Evolutionary conservation across 345 rosid species (phyloP), one percentile per base, ranked within the genome.

Genomic region (Gossypium arboreum): DNA sequence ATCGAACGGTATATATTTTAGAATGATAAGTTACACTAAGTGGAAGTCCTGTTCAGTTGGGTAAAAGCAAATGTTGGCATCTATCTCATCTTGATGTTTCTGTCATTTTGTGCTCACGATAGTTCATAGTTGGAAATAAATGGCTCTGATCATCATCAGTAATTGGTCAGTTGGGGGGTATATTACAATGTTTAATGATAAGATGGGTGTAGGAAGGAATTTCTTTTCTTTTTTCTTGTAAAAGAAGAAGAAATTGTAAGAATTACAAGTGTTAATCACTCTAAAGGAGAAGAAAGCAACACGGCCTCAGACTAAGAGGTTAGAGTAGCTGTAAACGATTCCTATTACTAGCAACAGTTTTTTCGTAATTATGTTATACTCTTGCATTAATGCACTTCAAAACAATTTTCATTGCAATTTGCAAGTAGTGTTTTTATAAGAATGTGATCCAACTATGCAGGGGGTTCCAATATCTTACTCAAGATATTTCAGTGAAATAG

Each of bases 91-190:
- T 34, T 18, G 25, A 39, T 51, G n/a, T 43, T 63, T 71, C 34
- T 24, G 10, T 41, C 50, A 25, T 65, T 29, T 48, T 67, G 54
- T 20, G 25, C 24, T 20, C 16, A 5, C 7, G 41, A 66, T 44
- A 9, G 25, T 64, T 64, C 69, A 41, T 43, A 9, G 22, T 64
- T 65, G 22, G 70, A 2, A 18, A 7, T n/a, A 65, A 18, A 1
- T 64, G 43, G 51, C 70, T 18, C 12, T n/a, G 18, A 2, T 20
- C 54, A 12, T 20, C 71, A 18, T 22, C 2, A 68, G 9, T 22
- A 82, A 76, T 51, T 78, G 59, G 54, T 81, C 54, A 0, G 84
- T 84, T 12, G 87, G 85, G 47, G 84, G 63, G 76, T 79, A 80
- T 58, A 2, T 29, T 13, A 15, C 6, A 5, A 7, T 34, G 45